Evolutionary conservation across 441 rosid species (phyloP), one percentile per base, ranked within the genome.

Genomic region (Arabidopsis lyrata): DNA sequence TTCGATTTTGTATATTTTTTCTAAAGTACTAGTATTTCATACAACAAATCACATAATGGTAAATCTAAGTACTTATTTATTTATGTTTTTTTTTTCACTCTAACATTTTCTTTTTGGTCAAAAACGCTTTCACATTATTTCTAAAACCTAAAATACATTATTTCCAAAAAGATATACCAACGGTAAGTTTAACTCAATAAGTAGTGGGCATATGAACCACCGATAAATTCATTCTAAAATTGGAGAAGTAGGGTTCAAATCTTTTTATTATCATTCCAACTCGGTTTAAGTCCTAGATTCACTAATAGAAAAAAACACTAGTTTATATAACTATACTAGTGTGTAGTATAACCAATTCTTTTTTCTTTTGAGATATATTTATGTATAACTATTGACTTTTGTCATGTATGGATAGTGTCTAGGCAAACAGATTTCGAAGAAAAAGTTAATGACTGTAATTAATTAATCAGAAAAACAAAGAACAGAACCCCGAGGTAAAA

Each of bases 401-500:
- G 34, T 53, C 52, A 68, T 61, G 29, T 9, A 68, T 61, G 36
- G 11, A 14, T 13, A 63, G 27, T 52, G 18, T 59, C 3, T 34
- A 6, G 3, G 14, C 12, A 54, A 72, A 72, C 64, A 63, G 48
- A 57, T 47, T 38, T 38, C 18, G 9, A 47, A 48, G 9, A 42
- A 67, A 44, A 60, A 69, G 62, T 61, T 50, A 50, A 60, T 48
- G 39, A 66, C 58, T 8, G 15, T 62, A 66, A 72, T 61, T 66
- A 75, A 61, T 63, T 61, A 76, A 70, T 31, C 60, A 49, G 39
- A 42, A 73, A 59, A 73, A 59, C 65, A 58, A 78, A 72, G 52
- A 79, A 83, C 88, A 78, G 92, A 87, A 87, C 88, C 92, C 83
- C 95, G 95, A 87, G 95, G 92, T 68, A 64, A 75, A 75, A 74